phyloP scores from a whole-genome alignment of 2,329 filamentous ascomycete genomes.

The Onygena corvina region DNA sequence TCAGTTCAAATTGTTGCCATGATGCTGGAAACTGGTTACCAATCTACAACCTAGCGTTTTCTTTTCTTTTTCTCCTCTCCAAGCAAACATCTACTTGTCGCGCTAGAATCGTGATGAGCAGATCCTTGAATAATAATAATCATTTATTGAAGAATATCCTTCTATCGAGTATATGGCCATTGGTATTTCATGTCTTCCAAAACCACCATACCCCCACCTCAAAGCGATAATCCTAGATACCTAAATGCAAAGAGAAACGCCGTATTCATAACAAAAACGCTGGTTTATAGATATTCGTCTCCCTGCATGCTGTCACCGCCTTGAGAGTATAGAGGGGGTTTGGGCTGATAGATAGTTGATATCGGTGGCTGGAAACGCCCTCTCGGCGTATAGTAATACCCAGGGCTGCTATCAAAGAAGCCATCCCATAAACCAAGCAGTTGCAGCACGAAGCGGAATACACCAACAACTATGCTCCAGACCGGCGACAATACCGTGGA shows the following conservation, averaged over 20 bases:
- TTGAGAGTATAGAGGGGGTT: conserved; percentile 1
- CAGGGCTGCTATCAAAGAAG: conserved; percentile 26
- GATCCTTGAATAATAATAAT: no score
- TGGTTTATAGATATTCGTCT: conserved; percentile 12
- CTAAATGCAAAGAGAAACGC: background rate
- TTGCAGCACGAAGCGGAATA: conserved; percentile 25
- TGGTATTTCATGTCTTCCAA: background rate
- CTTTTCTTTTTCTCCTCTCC: background rate
- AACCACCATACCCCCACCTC: background rate
- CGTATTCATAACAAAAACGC: conserved; percentile 5
- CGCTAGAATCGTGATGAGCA: no score
- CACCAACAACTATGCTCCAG: conserved; percentile 22
- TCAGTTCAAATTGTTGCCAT: background rate
- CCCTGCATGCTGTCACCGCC: conserved; percentile 12
- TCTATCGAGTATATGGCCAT: background rate
- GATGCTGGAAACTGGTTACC: no score
- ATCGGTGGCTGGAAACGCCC: background rate
- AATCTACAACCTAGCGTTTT: background rate
- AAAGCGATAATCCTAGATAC: background rate
- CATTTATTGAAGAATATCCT: no score
- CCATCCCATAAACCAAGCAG: conserved; percentile 33
- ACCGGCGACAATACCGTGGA: conserved; percentile 20
- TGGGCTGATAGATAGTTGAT: background rate
- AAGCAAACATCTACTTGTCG: background rate
- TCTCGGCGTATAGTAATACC: background rate